Base-by-base conservation (phyloP, 139 green algal species). In the Spirogloea muscicola region DNA sequence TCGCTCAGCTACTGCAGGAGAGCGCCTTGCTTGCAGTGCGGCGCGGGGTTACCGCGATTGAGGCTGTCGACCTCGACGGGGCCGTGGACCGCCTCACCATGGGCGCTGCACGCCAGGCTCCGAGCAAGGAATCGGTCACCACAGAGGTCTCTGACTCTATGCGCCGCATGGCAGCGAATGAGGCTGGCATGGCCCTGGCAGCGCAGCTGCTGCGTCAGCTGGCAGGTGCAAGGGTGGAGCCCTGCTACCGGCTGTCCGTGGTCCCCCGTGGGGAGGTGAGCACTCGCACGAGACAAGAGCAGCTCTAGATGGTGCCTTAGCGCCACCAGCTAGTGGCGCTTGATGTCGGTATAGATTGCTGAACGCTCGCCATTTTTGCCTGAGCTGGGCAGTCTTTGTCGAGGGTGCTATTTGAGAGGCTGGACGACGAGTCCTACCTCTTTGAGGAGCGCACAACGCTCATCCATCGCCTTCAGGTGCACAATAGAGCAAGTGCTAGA, bases 1-100 rank as follows among this genome's bases (percentile, higher is more conserved):
- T 99, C 60, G 91, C 85, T 59, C 96, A 97, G 82, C 86, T 99
- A 44, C 80, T 98, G 44, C 97, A 99, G 76, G 93, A 99, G 86
- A 87, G 88, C 29, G 89, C 91, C 25, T 70, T 97, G 62, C 75
- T 82, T 41, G 87, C 89, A 40, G 85, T 94, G 34, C 81, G 91
- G 34, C 34, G 86, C 29, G 42, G 74, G 3, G 80, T 49, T 3
- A 21, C 76, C 2, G 4, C 43, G 46, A 85, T 83, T 38, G 68
- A 79, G 52, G 34, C 70, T 37, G 34, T 49, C 3, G 91, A 96
- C 84, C 84, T 97, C 34, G 87, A 92, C 83, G 80, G 80, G 5
- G 91, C 87, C 1, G 81, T 95, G 34, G 92, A 97, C 72, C 81
- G 91, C 6, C 86, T 96, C 13, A 78, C 61, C 27, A 42, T 61